Base-by-base conservation (phyloP, 2,329 filamentous ascomycete species). In the Monilinia fructicola region DNA sequence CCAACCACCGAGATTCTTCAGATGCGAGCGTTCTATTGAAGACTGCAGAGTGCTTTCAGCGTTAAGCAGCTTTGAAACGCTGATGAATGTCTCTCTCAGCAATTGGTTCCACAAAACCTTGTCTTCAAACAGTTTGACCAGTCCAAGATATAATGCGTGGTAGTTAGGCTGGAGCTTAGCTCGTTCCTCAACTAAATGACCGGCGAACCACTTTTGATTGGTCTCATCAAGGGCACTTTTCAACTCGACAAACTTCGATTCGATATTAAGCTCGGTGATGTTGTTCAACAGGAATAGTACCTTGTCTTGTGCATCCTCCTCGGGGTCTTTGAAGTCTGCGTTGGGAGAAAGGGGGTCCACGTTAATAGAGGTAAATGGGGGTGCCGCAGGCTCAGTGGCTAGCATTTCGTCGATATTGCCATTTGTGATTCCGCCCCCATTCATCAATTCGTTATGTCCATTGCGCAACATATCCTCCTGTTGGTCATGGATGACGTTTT, bases 111-210 rank as follows among this genome's bases (percentile, higher is more conserved):
- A 97, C 1, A 99, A 81, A 12, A 84, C 79, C 74, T 86, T 90
- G 76, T 95, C 88, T 71, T 91, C 86, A 72, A 98, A 92, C 44
- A 93, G 85, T 66, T 90, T 90, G 68, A 99, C 85, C 62, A 99
- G 85, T 73, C 97, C 91, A 60, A 98, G 85, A 76, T 99, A 99
- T 28, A 99, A 86, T 68, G 90, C 85, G 73, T 99, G 95, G 75
- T 96, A 98, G 77, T 99, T 99, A 7, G 94, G 93, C 76, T 99
- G 94, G 82, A 97, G 89, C 79, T 97, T 98, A 42, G 94, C 96
- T 55, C 96, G 92, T 76, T 97, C 92, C 75, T 97, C 94, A 3
- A 99, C 95, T 12, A 99, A 83, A 75, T 98, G 96, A 58, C 88
- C 89, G 9, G 96, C 95, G 75, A 99, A 99, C 95, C 95, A 99